phyloP scores from a whole-genome alignment of 1,284 basidiomycete species.

The Apiotrichum sp. region DNA sequence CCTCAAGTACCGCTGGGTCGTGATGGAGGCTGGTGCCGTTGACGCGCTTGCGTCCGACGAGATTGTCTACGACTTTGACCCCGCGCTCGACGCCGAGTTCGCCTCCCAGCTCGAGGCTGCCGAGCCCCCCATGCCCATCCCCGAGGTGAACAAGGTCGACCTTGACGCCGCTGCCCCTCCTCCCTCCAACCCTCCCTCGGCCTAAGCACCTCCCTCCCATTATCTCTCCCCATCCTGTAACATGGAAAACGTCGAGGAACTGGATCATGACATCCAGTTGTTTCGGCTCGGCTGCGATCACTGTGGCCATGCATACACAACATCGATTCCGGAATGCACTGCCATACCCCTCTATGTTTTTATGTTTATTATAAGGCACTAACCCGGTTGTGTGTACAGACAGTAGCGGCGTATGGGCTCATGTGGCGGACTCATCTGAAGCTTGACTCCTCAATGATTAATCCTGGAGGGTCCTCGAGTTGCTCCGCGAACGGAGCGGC shows the following conservation, averaged over 20 bases:
- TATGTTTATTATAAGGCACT: background rate
- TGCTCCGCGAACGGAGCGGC: background rate
- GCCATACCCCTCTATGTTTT: conserved; percentile 2
- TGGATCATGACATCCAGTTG: too few relatives aligned
- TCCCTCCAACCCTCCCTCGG: background rate
- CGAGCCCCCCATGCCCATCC: background rate
- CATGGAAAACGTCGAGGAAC: too few relatives aligned
- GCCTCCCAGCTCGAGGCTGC: background rate
- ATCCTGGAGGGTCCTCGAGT: background rate
- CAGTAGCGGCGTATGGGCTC: background rate
- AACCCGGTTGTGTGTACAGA: background rate
- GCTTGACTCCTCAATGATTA: background rate
- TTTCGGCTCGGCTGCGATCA: too few relatives aligned
- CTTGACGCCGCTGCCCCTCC: background rate
- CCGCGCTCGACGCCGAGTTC: conserved; percentile 13
- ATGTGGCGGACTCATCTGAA: background rate
- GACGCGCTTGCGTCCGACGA: conserved; percentile 50
- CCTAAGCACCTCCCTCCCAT: background rate
- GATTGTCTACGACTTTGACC: conserved; percentile 50
- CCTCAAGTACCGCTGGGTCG: conserved; percentile 58
- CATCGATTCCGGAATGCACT: conserved; percentile 5
- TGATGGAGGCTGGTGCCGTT: conserved; percentile 36
- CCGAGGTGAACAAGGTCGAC: conserved; percentile 1
- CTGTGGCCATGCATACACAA: conserved; percentile 2
- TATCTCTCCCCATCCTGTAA: too few relatives aligned